Base-by-base conservation (phyloP, 345 rosid species). In the Gossypium longicalyx region DNA sequence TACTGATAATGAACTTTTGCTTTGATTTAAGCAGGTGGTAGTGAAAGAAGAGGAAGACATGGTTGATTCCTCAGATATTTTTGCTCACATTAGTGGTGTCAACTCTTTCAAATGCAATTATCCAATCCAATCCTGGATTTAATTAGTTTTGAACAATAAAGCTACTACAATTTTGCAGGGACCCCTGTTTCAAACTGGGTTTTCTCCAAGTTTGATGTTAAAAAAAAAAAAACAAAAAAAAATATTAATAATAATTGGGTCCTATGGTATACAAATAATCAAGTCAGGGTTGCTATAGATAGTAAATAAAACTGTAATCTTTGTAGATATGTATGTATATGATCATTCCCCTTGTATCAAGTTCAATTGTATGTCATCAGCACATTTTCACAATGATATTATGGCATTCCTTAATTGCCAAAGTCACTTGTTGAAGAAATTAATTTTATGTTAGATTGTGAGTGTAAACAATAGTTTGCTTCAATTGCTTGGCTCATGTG, bases 31-130 rank as follows among this genome's bases (percentile, higher is more conserved):
- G 73, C 89, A 90, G 98, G 86, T 87, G n/a, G 78, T 75, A 57
- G 88, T 87, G 81, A 90, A 90, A 73, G 87, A 87, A 77, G 97
- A 91, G 73, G 95, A 86, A 51, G 92, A 85, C 11, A 79, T 89
- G 84, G 85, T 87, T 56, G 89, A 91, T 84, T 91, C 96, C 16
- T 83, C 97, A 6, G 91, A 95, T 68, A 90, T 93, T 19, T 89
- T 93, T 81, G 87, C 97, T 69, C 94, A 93, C 25, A 89, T 93
- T 51, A 89, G 91, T 77, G 98, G 94, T 29, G 88, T 89, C 41
- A 91, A 88, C 65, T 89, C 98, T 70, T 95, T 95, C 88, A 88
- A 89, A 64, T 92, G 86, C 98, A 95, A 86, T 81, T 91, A 87
- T 67, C 82, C 96, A 7, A 88, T 88, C 78, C 94, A 89, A 58